Conservation (phyloP, 169 alveolate species). For the Plasmodium vivax region DNA sequence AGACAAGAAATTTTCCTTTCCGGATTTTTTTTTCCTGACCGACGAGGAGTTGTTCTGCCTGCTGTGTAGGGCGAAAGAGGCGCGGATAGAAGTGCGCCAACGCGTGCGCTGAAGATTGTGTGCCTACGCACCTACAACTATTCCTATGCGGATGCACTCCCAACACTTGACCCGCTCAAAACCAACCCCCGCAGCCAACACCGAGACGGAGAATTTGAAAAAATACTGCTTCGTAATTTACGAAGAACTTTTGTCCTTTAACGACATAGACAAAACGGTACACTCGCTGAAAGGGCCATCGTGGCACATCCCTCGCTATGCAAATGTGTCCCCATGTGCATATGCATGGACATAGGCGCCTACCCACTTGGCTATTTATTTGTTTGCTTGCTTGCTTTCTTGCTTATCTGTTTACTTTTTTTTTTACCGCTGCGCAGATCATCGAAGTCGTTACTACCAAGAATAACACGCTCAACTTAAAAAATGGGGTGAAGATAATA, state of each 20-base stretch:
- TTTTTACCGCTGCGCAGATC: conserved; percentile 7
- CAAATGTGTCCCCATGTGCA: neutral
- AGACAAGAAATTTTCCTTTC: conserved; percentile 63
- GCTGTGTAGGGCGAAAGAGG: conserved; percentile 10
- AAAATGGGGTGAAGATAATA: conserved; percentile 57
- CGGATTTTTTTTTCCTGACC: conserved; percentile 59
- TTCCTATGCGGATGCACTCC: neutral
- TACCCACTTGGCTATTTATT: neutral
- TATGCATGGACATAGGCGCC: neutral
- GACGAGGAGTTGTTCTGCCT: conserved; percentile 58
- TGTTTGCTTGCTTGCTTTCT: neutral
- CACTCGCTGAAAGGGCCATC: neutral
- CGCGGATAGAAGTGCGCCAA: neutral
- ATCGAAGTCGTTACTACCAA: conserved; percentile 65
- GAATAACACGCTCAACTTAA: conserved; percentile 26
- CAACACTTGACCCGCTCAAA: neutral
- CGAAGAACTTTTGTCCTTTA: conserved; percentile 57
- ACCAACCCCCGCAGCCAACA: conserved; percentile 14
- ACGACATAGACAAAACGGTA: conserved; percentile 69
- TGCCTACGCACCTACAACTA: neutral
- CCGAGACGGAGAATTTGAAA: conserved; percentile 43
- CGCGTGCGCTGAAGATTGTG: neutral
- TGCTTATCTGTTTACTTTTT: neutral
- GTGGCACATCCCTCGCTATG: neutral
- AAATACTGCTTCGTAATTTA: conserved; percentile 67